Evolutionary conservation across 129 eudicot genomes (phyloP).

Genomic region (Artemisia annua): DNA sequence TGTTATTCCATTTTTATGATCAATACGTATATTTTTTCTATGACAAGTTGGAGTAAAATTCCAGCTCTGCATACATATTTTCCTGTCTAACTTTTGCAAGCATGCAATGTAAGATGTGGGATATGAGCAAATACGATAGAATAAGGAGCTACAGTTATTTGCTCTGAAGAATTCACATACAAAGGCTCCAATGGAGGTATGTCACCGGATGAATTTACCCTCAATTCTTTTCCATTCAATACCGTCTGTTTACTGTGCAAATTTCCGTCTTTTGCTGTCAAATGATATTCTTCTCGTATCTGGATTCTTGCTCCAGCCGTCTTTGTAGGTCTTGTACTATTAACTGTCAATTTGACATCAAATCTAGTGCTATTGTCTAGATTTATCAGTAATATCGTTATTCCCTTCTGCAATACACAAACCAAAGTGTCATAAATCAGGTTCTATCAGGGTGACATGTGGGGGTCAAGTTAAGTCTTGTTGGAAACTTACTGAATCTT

Average conservation of each 20-base stretch:
- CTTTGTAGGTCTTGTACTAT: constrained; percentile 32
- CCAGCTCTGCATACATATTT: too few relatives aligned
- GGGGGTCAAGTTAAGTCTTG: not conserved
- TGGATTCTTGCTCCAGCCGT: constrained; percentile 2
- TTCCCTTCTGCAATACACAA: constrained; percentile 55
- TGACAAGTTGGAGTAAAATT: too few relatives aligned
- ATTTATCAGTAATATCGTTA: constrained; percentile 60
- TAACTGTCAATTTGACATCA: constrained; percentile 26
- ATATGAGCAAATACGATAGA: constrained; percentile 70
- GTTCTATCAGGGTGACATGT: not conserved
- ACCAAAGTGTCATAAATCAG: not conserved
- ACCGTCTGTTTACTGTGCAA: constrained; percentile 70
- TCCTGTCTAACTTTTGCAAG: constrained; percentile 41
- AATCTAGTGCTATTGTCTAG: constrained; percentile 40
- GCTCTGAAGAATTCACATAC: constrained; percentile 52
- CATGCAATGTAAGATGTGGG: constrained; percentile 51
- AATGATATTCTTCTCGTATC: constrained; percentile 69
- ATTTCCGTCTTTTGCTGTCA: constrained; percentile 74
- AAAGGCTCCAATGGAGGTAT: constrained; percentile 61
- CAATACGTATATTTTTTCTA: too few relatives aligned
- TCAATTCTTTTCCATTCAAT: constrained; percentile 60
- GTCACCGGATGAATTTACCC: constrained; percentile 46
- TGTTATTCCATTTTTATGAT: too few relatives aligned
- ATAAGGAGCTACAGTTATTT: constrained; percentile 54
- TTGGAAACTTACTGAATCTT: constrained; percentile 63